Conservation (phyloP, 805 yeast genomes). For the Candida vaughaniae region DNA sequence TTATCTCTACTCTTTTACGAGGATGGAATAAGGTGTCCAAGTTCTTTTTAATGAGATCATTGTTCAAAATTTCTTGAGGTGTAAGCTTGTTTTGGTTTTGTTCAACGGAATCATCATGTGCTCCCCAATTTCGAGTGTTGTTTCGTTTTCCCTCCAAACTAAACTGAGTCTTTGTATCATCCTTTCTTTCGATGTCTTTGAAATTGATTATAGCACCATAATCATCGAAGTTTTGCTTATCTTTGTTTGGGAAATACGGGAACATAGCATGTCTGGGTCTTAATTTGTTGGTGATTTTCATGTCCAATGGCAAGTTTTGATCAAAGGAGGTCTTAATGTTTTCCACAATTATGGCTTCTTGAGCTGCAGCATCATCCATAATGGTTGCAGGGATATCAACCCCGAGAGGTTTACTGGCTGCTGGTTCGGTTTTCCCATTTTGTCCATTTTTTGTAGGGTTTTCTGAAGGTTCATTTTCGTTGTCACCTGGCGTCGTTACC, state of each 20-base stretch:
- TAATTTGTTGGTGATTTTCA: conserved; percentile 43
- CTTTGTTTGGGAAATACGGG: conserved; percentile 55
- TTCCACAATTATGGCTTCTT: conserved; percentile 41
- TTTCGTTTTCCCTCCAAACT: conserved; percentile 39
- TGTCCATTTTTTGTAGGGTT: not conserved
- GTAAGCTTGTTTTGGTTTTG: conserved; percentile 31
- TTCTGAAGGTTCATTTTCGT: not conserved
- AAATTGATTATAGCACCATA: conserved; percentile 79
- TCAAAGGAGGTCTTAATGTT: conserved; percentile 38
- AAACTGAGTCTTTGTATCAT: conserved; percentile 42
- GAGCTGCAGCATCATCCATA: conserved; percentile 35
- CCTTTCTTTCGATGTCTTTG: conserved; percentile 58
- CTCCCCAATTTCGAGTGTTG: conserved; percentile 27
- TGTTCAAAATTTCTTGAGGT: conserved; percentile 43
- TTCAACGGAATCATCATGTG: conserved; percentile 19
- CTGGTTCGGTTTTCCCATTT: conserved; percentile 7
- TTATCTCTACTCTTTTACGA: conserved; percentile 34
- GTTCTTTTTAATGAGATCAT: conserved; percentile 37
- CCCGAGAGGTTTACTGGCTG: not conserved
- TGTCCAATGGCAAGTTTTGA: conserved; percentile 51
- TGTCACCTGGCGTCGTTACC: conserved; percentile 5
- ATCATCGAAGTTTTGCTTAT: conserved; percentile 69
- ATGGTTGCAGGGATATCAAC: conserved; percentile 5
- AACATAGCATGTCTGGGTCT: conserved; percentile 66
- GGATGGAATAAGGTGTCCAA: conserved; percentile 56